Conservation (phyloP, 345 rosid genomes). For the Pelargonium nanum region DNA sequence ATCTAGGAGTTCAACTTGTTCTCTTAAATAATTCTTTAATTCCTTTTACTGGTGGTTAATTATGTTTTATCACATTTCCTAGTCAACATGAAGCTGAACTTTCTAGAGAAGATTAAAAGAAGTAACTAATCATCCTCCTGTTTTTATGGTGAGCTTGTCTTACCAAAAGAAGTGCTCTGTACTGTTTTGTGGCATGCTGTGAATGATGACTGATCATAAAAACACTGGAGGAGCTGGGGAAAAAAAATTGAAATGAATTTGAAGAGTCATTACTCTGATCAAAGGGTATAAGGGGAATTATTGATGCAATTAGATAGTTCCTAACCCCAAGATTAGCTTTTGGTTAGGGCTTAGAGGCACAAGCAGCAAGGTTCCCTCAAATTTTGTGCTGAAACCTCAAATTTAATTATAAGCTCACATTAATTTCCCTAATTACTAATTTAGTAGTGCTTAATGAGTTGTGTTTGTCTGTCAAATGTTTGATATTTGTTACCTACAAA, state of each 20-base stretch:
- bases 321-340: constrained; percentile 15
- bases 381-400: constrained; percentile 15
- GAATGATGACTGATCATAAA: not conserved
- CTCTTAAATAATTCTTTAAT: no score
- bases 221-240: not conserved
- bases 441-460: constrained; percentile 44
- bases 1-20: no score
- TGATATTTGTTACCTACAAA: constrained; percentile 4
- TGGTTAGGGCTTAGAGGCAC: constrained; percentile 19
- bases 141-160: not conserved
- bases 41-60: not conserved
- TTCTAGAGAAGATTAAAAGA: not conserved
- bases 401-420: constrained; percentile 5
- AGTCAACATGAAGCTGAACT: not conserved
- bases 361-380: constrained; percentile 21
- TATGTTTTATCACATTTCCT: not conserved
- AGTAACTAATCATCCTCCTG: not conserved
- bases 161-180: not conserved
- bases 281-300: constrained; percentile 9
- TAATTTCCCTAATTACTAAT: not conserved
- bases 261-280: not conserved
- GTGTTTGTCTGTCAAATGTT: constrained; percentile 29
- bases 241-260: not conserved
- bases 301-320: not conserved
- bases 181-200: not conserved